A percentile compares a stretch with the other conserved stretches of the same genome.
These are phyloP conservation scores for Collybia sordida DNA, from an alignment of 768 basidiomycete genomes.

Conservation along the genomic window DNA sequence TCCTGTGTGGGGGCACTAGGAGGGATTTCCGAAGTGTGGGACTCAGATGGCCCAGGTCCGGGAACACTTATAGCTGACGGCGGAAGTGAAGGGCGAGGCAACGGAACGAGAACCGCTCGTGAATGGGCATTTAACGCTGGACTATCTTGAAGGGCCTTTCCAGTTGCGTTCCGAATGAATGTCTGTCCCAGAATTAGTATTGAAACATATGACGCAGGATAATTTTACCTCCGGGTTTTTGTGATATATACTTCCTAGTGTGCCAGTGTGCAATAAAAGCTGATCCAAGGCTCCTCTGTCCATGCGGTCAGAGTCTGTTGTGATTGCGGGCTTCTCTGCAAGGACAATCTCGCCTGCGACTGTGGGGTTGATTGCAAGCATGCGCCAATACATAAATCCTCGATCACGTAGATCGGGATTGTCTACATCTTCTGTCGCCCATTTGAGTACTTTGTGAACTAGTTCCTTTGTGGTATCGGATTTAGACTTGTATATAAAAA, in stretches of 20 bases:
- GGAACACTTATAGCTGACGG: conserved; percentile 45
- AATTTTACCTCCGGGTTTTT: conserved; percentile 86
- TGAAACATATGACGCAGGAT: not conserved
- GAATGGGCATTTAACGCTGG: conserved; percentile 88
- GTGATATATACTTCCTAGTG: conserved; percentile 94
- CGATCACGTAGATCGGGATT: conserved; percentile 97
- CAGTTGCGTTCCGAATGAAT: conserved; percentile 88
- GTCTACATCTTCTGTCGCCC: conserved; percentile 96
- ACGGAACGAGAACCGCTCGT: conserved; percentile 64
- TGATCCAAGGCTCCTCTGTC: conserved; percentile 96
- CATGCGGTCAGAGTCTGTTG: conserved; percentile 98
- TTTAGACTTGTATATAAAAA: conserved; percentile 87
- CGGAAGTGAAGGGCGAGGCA: conserved; percentile 53
- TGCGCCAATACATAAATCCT: conserved; percentile 99
- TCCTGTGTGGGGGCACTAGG: conserved; percentile 20
- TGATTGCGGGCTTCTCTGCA: conserved; percentile 92
- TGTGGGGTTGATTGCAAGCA: conserved; percentile 89
- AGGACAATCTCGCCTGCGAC: conserved; percentile 90
- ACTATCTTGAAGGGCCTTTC: conserved; percentile 81
- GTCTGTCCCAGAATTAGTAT: conserved; percentile 48
- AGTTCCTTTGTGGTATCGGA: conserved; percentile 85
- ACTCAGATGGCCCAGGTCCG: conserved; percentile 66
- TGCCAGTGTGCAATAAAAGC: conserved; percentile 89
- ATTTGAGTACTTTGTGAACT: conserved; percentile 93
- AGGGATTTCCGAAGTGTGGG: conserved; percentile 23